Conservation (phyloP, 805 yeast species). For the Kuraishia capsulata region DNA sequence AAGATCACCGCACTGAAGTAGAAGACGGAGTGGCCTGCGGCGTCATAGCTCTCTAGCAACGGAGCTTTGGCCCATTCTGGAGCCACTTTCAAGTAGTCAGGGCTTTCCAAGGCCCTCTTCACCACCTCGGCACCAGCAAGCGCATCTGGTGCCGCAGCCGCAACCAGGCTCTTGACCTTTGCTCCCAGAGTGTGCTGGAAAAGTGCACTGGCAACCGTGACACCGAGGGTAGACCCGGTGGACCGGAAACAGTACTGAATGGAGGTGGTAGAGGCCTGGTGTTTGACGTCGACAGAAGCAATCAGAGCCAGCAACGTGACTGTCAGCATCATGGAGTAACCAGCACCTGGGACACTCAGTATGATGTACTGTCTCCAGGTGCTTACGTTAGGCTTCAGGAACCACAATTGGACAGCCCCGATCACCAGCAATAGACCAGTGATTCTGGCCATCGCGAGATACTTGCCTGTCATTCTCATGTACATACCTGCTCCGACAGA, state of each 20-base stretch:
- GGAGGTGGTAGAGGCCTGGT: constrained; percentile 76
- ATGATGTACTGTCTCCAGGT: constrained; percentile 28
- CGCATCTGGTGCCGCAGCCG: constrained; percentile 21
- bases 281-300: constrained; percentile 56
- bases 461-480: constrained; percentile 60
- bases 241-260: constrained; percentile 81
- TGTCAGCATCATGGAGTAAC: constrained; percentile 56
- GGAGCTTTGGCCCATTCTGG: constrained; percentile 41
- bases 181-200: constrained; percentile 40
- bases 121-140: constrained; percentile 37
- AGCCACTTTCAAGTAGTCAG: constrained; percentile 45
- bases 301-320: constrained; percentile 62
- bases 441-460: constrained; percentile 33
- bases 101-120: constrained; percentile 41
- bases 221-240: constrained; percentile 81
- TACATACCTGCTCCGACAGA: constrained; percentile 55
- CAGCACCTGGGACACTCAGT: constrained; percentile 46
- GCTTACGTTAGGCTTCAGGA: constrained; percentile 14
- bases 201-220: constrained; percentile 57
- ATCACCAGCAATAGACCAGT: constrained; percentile 31
- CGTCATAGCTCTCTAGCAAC: constrained; percentile 40
- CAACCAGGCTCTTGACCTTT: constrained; percentile 14
- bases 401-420: constrained; percentile 30
- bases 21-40: constrained; percentile 46
- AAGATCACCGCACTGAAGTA: constrained; percentile 28